A percentile compares a stretch with the other conserved stretches of the same genome.
Evolutionary conservation across 1,139 yeast genomes (phyloP).

Genomic region (Yamadazyma sp.): DNA sequence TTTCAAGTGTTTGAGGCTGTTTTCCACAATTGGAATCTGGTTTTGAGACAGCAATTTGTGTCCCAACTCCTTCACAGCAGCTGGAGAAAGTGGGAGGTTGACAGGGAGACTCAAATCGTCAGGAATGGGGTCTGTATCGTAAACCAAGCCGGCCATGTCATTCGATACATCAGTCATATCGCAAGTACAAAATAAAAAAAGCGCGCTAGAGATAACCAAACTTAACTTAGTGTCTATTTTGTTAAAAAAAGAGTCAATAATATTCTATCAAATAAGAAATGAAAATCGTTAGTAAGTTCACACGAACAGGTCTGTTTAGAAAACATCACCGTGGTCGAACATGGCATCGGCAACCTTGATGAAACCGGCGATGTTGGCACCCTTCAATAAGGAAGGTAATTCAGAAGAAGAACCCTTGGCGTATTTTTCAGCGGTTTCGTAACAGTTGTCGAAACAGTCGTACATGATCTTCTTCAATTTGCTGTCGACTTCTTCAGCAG

Average conservation of each 20-base stretch:
- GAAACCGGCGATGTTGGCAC: conserved; percentile 99
- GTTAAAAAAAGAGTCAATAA: background rate
- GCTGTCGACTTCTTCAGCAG: conserved; percentile 82
- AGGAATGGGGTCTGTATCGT: conserved; percentile 3
- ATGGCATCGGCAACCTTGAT: conserved; percentile 97
- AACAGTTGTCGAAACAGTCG: conserved; percentile 90
- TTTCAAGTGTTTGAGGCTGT: conserved; percentile 5
- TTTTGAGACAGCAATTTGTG: conserved; percentile 9
- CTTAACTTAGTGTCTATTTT: background rate
- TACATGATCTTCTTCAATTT: conserved; percentile 90
- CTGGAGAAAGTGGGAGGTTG: conserved; percentile 5
- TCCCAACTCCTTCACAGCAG: background rate
- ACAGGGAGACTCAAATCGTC: conserved; percentile 5
- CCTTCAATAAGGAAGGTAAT: conserved; percentile 93
- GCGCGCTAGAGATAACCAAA: background rate
- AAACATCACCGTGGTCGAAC: conserved; percentile 95
- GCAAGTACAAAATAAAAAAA: no score
- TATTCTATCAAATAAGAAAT: conserved; percentile 2
- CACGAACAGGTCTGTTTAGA: conserved; percentile 23
- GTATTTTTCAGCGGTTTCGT: conserved; percentile 81
- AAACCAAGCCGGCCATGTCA: background rate
- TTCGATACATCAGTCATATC: background rate
- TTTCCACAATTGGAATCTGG: background rate
- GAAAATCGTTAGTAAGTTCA: conserved; percentile 2
- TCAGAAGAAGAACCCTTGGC: conserved; percentile 59